Base-by-base conservation (phyloP, 805 yeast genomes). In the Maudiozyma pseudohumilis region DNA sequence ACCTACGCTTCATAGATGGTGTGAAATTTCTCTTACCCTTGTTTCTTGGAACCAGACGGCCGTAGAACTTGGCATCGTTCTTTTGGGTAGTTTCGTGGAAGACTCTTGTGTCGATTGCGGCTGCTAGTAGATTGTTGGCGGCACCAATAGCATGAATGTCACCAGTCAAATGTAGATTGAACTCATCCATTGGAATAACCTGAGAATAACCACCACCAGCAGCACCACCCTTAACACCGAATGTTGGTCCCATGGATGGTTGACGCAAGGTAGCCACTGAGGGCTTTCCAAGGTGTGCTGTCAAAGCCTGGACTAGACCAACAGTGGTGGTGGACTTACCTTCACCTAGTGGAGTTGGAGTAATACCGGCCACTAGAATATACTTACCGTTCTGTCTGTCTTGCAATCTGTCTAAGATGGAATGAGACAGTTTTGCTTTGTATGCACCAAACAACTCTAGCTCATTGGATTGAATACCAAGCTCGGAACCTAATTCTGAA, bases 231-330 rank as follows among this genome's bases (percentile, higher is more conserved):
- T 89, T 89, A 52, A 89, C 87, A 60, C 98, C 98, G 54, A 89
- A 89, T n/a, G 97, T 89, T 34, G 98, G 98, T 28, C 97, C 97
- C 96, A 89, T 86, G 10, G 94, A 82, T 21, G 97, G 97, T 61
- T 89, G 98, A 61, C 98, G 81, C 36, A 89, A 95, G 54, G 84
- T 87, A 38, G 97, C 98, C 60, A 88, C 77, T 28, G 94, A 77
- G 40, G 80, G 80, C 59, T 75, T 77, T 36, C 77, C 72, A 50
- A 89, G 70, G 53, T 86, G 94, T 17, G 96, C 96, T 41, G 95
- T 94, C 41, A 89, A 68, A 12, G 98, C 95, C 64, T 89, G 97
- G 15, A 92, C 94, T 44, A 89, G 70, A 30, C 97, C 97, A 55
- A 89, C 81, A 25, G 97, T 88, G 28, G 96, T 89, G 39, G 98